A percentile compares a stretch with the other conserved stretches of the same genome.
Conservation (phyloP, 768 basidiomycete genomes). For the Tricholomella constricta region DNA sequence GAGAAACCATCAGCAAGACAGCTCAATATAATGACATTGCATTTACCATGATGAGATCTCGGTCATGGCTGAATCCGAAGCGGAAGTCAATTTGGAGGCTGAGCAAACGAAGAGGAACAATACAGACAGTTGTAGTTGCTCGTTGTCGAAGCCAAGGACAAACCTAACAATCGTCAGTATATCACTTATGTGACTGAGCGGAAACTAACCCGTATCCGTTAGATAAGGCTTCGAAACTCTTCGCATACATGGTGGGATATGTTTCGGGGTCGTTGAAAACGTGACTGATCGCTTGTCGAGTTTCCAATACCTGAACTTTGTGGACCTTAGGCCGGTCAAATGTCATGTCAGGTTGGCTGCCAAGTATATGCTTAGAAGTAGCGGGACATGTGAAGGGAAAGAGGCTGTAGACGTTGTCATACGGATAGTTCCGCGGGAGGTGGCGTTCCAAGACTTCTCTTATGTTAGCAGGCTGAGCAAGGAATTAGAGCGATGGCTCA, state of each 20-base stretch:
- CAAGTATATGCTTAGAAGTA: neutral
- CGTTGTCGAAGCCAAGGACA: conserved; percentile 22
- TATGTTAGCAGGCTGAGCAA: neutral
- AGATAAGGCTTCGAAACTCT: conserved; percentile 15
- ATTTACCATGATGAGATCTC: conserved; percentile 22
- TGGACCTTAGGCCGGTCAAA: conserved; percentile 12
- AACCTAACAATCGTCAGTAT: conserved; percentile 8
- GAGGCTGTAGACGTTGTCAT: conserved; percentile 24
- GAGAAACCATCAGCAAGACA: neutral
- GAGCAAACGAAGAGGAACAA: neutral
- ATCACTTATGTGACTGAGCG: neutral
- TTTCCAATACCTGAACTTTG: conserved; percentile 11
- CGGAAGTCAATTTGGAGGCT: neutral
- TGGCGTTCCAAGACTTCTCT: conserved; percentile 24
- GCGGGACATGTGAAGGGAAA: conserved; percentile 22
- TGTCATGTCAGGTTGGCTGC: neutral
- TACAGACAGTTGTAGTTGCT: conserved; percentile 18
- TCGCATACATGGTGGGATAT: conserved; percentile 17
- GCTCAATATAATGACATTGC: neutral
- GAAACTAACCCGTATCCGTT: conserved; percentile 22
- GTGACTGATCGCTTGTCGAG: conserved; percentile 17
- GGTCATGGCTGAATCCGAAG: conserved; percentile 17
- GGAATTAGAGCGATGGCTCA: conserved; percentile 1
- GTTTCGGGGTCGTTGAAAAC: conserved; percentile 18
- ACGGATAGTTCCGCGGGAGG: conserved; percentile 21